Evolutionary conservation across 1,139 yeast species (phyloP).

Genomic region (Suhomyces kunorum): DNA sequence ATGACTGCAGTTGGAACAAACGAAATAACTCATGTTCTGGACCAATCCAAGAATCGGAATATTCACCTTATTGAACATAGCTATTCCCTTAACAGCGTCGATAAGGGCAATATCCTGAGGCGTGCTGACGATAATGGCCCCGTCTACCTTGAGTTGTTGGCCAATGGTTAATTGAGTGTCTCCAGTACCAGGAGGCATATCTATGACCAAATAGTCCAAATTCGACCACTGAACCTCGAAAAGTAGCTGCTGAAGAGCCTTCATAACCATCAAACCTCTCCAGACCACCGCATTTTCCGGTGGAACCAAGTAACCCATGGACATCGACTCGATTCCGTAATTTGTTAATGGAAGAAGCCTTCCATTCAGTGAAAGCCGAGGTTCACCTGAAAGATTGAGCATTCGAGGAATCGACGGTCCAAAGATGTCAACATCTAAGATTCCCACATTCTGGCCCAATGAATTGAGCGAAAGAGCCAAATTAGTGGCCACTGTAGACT

Average conservation of each 20-base stretch:
- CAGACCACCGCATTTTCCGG: slow-evolving; percentile 76
- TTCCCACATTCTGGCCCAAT: slow-evolving; percentile 61
- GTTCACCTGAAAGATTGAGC: slow-evolving; percentile 65
- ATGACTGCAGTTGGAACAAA: slow-evolving; percentile 76
- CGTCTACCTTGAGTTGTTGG: slow-evolving; percentile 74
- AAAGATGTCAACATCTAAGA: slow-evolving; percentile 79
- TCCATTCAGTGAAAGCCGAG: slow-evolving; percentile 56
- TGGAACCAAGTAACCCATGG: slow-evolving; percentile 81
- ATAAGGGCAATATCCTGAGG: slow-evolving; percentile 85
- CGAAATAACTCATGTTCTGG: slow-evolving; percentile 77
- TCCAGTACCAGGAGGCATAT: slow-evolving; percentile 94
- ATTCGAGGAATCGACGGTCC: slow-evolving; percentile 82
- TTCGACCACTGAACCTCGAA: slow-evolving; percentile 80
- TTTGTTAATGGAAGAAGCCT: slow-evolving; percentile 69
- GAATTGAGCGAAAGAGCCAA: slow-evolving; percentile 62
- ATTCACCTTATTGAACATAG: slow-evolving; percentile 72
- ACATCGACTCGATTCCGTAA: slow-evolving; percentile 82
- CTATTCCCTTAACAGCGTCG: slow-evolving; percentile 79
- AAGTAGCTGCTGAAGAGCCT: slow-evolving; percentile 77
- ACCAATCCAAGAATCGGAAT: slow-evolving; percentile 80
- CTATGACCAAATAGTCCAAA: slow-evolving; percentile 72
- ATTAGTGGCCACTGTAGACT: slow-evolving; percentile 63
- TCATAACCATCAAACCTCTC: slow-evolving; percentile 88
- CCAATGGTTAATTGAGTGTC: slow-evolving; percentile 83
- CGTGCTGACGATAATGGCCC: slow-evolving; percentile 80